A percentile compares a stretch with the other conserved stretches of the same genome.
Evolutionary conservation across 495 filamentous ascomycete species (phyloP).

Genomic region (Podospora pseudopauciseta): DNA sequence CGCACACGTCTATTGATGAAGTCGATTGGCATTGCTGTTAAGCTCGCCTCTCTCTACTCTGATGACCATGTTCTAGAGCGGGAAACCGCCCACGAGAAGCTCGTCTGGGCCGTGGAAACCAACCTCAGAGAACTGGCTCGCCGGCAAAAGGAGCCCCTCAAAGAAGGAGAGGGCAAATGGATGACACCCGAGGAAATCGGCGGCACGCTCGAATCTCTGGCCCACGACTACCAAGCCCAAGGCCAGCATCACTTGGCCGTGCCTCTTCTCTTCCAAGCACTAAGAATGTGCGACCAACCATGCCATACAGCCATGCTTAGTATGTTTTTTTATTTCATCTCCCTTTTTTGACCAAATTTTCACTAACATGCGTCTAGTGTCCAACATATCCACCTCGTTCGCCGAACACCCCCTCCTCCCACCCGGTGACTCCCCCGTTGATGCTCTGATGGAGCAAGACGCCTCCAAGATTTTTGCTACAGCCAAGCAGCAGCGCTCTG

Average conservation of each 20-base stretch:
- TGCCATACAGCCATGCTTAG: slow-evolving; percentile 69
- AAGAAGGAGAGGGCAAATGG: slow-evolving; percentile 66
- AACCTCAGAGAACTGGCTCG: slow-evolving; percentile 67
- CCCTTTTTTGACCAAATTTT: slow-evolving; percentile 2
- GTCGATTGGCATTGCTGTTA: slow-evolving; percentile 69
- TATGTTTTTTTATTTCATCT: slow-evolving; percentile 31
- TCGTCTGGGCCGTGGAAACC: slow-evolving; percentile 82
- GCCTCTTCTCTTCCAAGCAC: slow-evolving; percentile 82
- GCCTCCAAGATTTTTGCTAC: slow-evolving; percentile 25
- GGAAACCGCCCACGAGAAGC: slow-evolving; percentile 65
- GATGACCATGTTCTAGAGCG: slow-evolving; percentile 55
- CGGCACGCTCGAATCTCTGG: slow-evolving; percentile 70
- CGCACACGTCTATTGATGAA: slow-evolving; percentile 67
- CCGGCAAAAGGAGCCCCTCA: slow-evolving; percentile 59
- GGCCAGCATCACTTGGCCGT: slow-evolving; percentile 72
- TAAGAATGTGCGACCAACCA: slow-evolving; percentile 65
- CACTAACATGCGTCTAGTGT: slow-evolving; percentile 47
- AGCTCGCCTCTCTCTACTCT: slow-evolving; percentile 75
- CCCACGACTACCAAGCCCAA: slow-evolving; percentile 63
- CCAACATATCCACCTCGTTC: slow-evolving; percentile 64
- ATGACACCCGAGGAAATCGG: slow-evolving; percentile 69
- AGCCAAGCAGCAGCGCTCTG: slow-evolving; percentile 44
- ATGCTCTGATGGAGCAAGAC: slow-evolving; percentile 23
- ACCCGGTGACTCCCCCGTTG: slow-evolving; percentile 35
- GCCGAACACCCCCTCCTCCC: slow-evolving; percentile 56